Conservation (phyloP, 1,284 basidiomycete species). For the Heterobasidion parviporum region DNA sequence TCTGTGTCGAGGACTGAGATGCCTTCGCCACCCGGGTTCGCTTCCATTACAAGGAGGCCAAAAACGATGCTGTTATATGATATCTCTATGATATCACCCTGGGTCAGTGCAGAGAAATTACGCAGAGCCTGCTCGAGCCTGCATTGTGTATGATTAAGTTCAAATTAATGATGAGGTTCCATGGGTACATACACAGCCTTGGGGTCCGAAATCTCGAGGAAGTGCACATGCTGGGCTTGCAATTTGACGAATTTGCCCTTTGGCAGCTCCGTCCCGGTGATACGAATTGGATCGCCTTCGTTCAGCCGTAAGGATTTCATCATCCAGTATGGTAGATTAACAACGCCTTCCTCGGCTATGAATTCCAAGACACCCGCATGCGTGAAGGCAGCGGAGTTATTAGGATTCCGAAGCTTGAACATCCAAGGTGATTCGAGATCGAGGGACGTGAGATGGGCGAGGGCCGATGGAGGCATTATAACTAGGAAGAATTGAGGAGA, state of each 20-base stretch:
- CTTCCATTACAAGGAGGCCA: constrained; percentile 94
- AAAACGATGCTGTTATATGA: constrained; percentile 91
- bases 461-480: constrained; percentile 94
- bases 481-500: constrained; percentile 41
- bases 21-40: constrained; percentile 79
- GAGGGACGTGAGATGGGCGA: constrained; percentile 82
- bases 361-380: constrained; percentile 98
- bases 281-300: constrained; percentile 92
- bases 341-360: constrained; percentile 94
- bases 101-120: constrained; percentile 87
- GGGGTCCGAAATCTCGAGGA: constrained; percentile 90
- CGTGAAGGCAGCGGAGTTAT: constrained; percentile 80
- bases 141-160: background rate
- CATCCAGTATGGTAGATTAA: constrained; percentile 98
- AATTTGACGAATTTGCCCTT: constrained; percentile 97
- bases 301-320: constrained; percentile 92
- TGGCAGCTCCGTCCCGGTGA: constrained; percentile 80
- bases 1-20: constrained; percentile 95
- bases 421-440: constrained; percentile 95
- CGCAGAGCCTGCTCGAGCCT: constrained; percentile 93
- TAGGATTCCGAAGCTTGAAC: constrained; percentile 90
- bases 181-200: constrained; percentile 82
- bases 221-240: constrained; percentile 93
- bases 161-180: background rate
- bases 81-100: constrained; percentile 90